Base-by-base conservation (phyloP, 1,139 yeast species). In the Kodamaea derodonti region DNA sequence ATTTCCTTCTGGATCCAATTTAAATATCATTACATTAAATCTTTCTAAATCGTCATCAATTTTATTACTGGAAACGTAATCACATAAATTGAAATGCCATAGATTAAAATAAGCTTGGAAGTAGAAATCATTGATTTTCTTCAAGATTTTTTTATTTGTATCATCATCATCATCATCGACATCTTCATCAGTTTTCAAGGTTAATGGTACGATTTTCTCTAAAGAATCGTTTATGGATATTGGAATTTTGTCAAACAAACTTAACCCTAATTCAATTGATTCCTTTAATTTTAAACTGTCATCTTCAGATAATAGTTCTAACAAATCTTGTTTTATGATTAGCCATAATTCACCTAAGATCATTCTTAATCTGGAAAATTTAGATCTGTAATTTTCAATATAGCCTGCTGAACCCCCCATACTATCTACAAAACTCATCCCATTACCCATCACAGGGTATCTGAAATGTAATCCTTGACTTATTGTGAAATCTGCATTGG, bases 21-120 rank as follows among this genome's bases (percentile, higher is more conserved):
- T 47, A 39, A 63, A 59, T 4, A 58, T 48, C 52, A 63, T 56
- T 2, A 56, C 38, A 38, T 63, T 63, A 29, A 47, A 48, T 20
- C 40, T 41, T 13, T 35, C 31, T 20, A 18, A 20, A 24, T 16
- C 14, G 9, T 14, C 17, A 13, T 13, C 11, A 18, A 14, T 14
- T 10, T 12, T 25, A 6, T 6, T 14, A 6, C 29, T 24, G 14
- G 41, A 24, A 12, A 49, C 36, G 34, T 56, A 56, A 51, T 83
- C 92, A 49, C 88, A 78, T 33, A 84, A 58, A 49, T 83, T 83
- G 51, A 80, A 81, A 53, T 84, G 87, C 94, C 94, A 84, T 42
- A 80, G 68, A 50, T 81, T 80, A 47, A 80, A 80, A 54, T 79
- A 82, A 2, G 86, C 79, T 13, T 75, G 65, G 49, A 75, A 75